A percentile compares a stretch with the other conserved stretches of the same genome.
These are phyloP conservation scores for Byssothecium circinans DNA, from an alignment of 2,329 filamentous ascomycete genomes.

Conservation along the genomic window DNA sequence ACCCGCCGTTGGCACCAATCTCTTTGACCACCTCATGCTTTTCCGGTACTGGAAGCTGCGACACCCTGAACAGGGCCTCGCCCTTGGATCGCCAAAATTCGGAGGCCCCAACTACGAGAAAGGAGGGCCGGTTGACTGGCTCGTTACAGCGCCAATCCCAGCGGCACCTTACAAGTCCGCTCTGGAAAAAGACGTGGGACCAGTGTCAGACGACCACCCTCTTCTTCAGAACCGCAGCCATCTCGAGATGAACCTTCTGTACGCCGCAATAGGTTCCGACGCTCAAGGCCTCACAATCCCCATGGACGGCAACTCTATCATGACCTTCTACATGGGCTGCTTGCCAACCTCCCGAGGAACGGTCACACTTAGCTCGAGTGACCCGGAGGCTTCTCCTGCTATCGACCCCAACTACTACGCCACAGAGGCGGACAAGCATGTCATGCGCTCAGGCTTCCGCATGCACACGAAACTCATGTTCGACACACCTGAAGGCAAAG, in stretches of 20 bases:
- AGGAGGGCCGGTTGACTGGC: slow-evolving; percentile 27
- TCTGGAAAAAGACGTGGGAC: too few relatives aligned
- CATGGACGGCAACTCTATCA: too few relatives aligned
- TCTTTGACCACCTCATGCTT: slow-evolving; percentile 58
- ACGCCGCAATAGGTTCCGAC: too few relatives aligned
- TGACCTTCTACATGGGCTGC: too few relatives aligned
- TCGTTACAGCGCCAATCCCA: too few relatives aligned
- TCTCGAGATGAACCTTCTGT: too few relatives aligned
- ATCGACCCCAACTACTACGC: slow-evolving; percentile 57
- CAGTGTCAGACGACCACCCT: too few relatives aligned
- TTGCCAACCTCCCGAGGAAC: too few relatives aligned
- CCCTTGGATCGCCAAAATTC: slow-evolving; percentile 23
- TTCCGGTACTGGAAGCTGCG: slow-evolving; percentile 30
- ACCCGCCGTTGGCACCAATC: slow-evolving; percentile 63
- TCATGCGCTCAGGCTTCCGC: slow-evolving; percentile 53
- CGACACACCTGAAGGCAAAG: slow-evolving; percentile 48
- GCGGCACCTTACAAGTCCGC: too few relatives aligned
- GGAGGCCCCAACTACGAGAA: slow-evolving; percentile 19
- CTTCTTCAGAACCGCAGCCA: too few relatives aligned
- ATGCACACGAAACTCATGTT: slow-evolving; percentile 47
- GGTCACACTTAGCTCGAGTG: slow-evolving; percentile 38
- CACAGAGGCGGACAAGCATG: slow-evolving; percentile 53
- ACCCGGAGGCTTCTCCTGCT: slow-evolving; percentile 52
- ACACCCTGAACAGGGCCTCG: slow-evolving; percentile 23
- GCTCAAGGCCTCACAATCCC: too few relatives aligned